A percentile compares a stretch with the other conserved stretches of the same genome.
These are phyloP conservation scores for Lenwebbia sp. DNA, from an alignment of 345 rosid genomes.

Conservation along the genomic window DNA sequence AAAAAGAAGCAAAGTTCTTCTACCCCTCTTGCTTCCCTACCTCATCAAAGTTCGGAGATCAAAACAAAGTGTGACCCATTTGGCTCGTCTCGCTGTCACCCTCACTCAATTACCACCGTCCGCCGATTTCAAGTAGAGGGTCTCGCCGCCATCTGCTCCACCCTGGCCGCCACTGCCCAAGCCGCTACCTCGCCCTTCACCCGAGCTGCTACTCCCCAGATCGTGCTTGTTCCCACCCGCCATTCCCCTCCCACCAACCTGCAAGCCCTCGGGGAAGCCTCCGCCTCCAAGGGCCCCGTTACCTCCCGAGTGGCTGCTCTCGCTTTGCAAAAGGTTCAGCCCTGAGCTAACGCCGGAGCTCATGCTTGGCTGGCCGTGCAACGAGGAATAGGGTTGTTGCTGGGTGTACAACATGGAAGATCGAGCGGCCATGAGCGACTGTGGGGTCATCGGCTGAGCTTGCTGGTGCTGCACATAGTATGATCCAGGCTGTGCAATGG, in stretches of 20 bases:
- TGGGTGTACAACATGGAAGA: slow-evolving; percentile 85
- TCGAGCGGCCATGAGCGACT: slow-evolving; percentile 82
- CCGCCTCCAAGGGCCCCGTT: slow-evolving; percentile 43
- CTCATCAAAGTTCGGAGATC: not conserved
- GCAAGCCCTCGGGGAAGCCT: slow-evolving; percentile 64
- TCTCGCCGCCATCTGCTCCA: slow-evolving; percentile 75
- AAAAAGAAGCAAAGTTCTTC: not conserved
- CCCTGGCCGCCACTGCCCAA: slow-evolving; percentile 39
- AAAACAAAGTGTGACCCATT: not conserved
- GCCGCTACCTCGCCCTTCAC: slow-evolving; percentile 76
- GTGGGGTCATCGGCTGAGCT: slow-evolving; percentile 81
- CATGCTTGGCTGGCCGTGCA: slow-evolving; percentile 92
- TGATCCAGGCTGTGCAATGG: slow-evolving; percentile 68
- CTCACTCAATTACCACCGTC: slow-evolving; percentile 70
- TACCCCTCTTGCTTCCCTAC: not conserved
- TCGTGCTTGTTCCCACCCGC: slow-evolving; percentile 75
- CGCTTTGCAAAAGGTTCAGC: slow-evolving; percentile 52
- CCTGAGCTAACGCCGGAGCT: slow-evolving; percentile 57
- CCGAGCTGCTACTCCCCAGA: slow-evolving; percentile 46
- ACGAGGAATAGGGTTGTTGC: slow-evolving; percentile 55
- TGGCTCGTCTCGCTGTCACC: slow-evolving; percentile 3
- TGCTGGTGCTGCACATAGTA: slow-evolving; percentile 93
- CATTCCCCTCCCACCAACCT: slow-evolving; percentile 20
- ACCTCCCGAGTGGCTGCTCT: slow-evolving; percentile 51
- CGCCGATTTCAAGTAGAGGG: slow-evolving; percentile 67